Conservation (phyloP, 139 green algal genomes). For the Chlamydomonas incerta region DNA sequence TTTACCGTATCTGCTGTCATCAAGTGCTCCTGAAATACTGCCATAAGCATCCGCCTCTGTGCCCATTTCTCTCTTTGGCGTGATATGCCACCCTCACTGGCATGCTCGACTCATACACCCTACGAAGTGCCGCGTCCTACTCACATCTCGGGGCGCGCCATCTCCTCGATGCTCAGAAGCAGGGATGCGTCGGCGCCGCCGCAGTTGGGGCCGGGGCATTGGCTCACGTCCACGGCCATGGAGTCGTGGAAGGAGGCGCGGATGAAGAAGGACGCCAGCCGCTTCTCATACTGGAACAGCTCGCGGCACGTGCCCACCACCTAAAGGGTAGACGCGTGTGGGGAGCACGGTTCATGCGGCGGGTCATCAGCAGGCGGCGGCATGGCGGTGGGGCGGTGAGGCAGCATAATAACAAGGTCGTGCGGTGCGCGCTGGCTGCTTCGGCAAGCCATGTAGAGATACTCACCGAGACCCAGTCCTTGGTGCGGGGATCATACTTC, state of each 20-base stretch:
- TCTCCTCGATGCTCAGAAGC: neutral
- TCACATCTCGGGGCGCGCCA: conserved; percentile 12
- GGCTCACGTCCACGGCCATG: neutral
- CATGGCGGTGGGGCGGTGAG: neutral
- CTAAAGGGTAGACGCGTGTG: too few relatives aligned
- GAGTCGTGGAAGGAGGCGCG: conserved; percentile 28
- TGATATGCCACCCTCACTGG: too few relatives aligned
- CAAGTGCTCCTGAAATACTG: too few relatives aligned
- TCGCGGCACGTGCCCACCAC: neutral
- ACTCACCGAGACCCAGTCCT: conserved; percentile 18
- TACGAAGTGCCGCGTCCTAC: neutral
- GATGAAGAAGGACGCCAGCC: conserved; percentile 23
- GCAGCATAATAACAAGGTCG: too few relatives aligned
- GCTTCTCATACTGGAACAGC: conserved; percentile 12
- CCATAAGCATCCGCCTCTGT: too few relatives aligned
- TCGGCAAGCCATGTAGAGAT: too few relatives aligned
- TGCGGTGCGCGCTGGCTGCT: too few relatives aligned
- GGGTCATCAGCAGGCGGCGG: too few relatives aligned
- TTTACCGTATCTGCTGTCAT: too few relatives aligned
- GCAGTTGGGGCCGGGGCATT: neutral
- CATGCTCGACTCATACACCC: too few relatives aligned
- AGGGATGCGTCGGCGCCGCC: neutral
- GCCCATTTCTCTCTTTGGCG: too few relatives aligned
- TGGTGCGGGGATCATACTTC: conserved; percentile 15
- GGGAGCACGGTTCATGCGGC: too few relatives aligned